Percentiles rank a stretch among this genome's conserved stretches.
Conservation (phyloP, 305 asterid genomes). For the Fraxinus latifolia region DNA sequence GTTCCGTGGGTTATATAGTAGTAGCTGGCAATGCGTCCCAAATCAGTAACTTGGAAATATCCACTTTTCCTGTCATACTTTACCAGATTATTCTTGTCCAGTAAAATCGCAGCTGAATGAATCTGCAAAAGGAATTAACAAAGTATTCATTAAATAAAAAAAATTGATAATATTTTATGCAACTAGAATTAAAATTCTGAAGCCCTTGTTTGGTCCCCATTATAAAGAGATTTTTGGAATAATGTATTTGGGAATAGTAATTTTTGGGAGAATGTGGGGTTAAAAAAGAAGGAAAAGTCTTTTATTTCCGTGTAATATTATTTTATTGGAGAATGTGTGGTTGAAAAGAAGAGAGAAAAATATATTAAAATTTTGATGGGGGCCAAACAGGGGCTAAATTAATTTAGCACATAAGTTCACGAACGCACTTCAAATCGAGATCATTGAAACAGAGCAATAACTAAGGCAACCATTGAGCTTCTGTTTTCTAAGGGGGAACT, state of each 20-base stretch:
- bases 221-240: neutral
- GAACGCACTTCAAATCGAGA: neutral
- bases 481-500: neutral
- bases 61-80: conserved; percentile 95
- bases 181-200: neutral
- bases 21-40: conserved; percentile 97
- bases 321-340: neutral
- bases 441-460: neutral
- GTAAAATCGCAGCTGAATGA: conserved; percentile 76
- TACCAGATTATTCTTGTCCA: conserved; percentile 84
- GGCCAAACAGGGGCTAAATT: neutral
- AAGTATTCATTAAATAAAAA: conserved; percentile 7
- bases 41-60: conserved; percentile 93
- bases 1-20: conserved; percentile 86
- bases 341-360: neutral
- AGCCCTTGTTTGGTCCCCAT: neutral
- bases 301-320: neutral
- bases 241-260: neutral
- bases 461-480: neutral
- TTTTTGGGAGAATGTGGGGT: neutral
- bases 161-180: neutral
- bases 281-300: neutral
- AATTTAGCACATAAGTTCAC: neutral
- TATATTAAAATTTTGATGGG: neutral
- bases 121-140: conserved; percentile 48